phyloP scores from a whole-genome alignment of 306 rosid species.

The Medicago truncatula region DNA sequence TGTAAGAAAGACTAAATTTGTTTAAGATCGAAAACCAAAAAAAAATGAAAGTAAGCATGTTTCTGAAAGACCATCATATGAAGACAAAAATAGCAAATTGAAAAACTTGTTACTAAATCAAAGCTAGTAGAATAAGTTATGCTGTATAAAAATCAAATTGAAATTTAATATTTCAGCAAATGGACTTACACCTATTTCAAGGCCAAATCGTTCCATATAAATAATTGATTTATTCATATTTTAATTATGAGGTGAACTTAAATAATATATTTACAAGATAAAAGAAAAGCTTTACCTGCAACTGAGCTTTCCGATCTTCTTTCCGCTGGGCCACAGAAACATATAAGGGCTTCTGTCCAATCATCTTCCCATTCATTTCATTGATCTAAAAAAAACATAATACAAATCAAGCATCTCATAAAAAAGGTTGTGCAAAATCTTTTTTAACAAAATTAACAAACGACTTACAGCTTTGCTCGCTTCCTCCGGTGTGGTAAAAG shows the following conservation, averaged over 20 bases:
- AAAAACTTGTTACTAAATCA: not conserved
- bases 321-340: slow-evolving; percentile 89
- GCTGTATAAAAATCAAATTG: not conserved
- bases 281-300: slow-evolving; percentile 55
- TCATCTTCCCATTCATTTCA: slow-evolving; percentile 56
- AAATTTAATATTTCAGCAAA: too few relatives aligned
- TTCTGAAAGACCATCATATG: not conserved
- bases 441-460: too few relatives aligned
- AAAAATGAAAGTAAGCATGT: not conserved
- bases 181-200: not conserved
- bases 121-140: not conserved
- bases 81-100: not conserved
- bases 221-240: not conserved
- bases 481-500: too few relatives aligned
- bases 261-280: not conserved
- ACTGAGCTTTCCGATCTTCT: slow-evolving; percentile 73
- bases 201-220: not conserved
- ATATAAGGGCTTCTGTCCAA: slow-evolving; percentile 72
- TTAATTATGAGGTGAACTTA: not conserved
- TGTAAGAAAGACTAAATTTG: slow-evolving; percentile 19
- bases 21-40: not conserved
- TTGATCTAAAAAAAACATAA: too few relatives aligned
- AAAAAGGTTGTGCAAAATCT: too few relatives aligned
- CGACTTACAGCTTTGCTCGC: too few relatives aligned
- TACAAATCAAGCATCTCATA: too few relatives aligned